Percentiles rank a stretch among this genome's conserved stretches.
These are phyloP conservation scores for Meyerozyma guilliermondii DNA, from an alignment of 1,139 yeast genomes.

Conservation along the genomic window DNA sequence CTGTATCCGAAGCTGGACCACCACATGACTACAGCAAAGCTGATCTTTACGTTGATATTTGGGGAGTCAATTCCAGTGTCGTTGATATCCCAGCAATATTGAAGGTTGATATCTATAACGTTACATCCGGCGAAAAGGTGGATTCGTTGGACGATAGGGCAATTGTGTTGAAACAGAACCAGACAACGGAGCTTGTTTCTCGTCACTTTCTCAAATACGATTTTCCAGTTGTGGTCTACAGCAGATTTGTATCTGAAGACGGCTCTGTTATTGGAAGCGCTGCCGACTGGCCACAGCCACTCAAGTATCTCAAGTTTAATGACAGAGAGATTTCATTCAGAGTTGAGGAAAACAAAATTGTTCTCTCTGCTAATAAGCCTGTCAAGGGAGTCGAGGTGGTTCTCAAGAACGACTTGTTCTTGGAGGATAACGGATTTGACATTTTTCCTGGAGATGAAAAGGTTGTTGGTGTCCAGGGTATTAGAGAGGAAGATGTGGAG, in stretches of 20 bases:
- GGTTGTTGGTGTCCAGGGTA: slow-evolving; percentile 12
- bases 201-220: slow-evolving; percentile 12
- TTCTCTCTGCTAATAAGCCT: slow-evolving; percentile 26
- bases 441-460: slow-evolving; percentile 32
- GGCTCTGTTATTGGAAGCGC: slow-evolving; percentile 24
- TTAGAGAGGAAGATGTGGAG: neutral
- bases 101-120: slow-evolving; percentile 24
- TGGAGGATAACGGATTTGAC: slow-evolving; percentile 41
- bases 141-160: slow-evolving; percentile 11
- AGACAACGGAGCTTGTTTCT: slow-evolving; percentile 25
- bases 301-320: slow-evolving; percentile 30
- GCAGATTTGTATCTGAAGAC: slow-evolving; percentile 12
- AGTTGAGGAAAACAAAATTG: neutral
- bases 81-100: slow-evolving; percentile 17
- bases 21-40: slow-evolving; percentile 19
- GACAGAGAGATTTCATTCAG: slow-evolving; percentile 1
- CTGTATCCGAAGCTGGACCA: slow-evolving; percentile 8
- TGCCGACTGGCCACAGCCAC: slow-evolving; percentile 52
- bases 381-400: slow-evolving; percentile 34
- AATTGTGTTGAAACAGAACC: slow-evolving; percentile 23
- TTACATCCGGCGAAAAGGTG: slow-evolving; percentile 23
- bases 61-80: slow-evolving; percentile 36
- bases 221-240: slow-evolving; percentile 17
- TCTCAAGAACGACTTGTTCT: slow-evolving; percentile 13
- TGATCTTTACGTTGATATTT: slow-evolving; percentile 27